phyloP scores from a whole-genome alignment of 2,329 filamentous ascomycete species.

The Tolypocladium paradoxum region DNA sequence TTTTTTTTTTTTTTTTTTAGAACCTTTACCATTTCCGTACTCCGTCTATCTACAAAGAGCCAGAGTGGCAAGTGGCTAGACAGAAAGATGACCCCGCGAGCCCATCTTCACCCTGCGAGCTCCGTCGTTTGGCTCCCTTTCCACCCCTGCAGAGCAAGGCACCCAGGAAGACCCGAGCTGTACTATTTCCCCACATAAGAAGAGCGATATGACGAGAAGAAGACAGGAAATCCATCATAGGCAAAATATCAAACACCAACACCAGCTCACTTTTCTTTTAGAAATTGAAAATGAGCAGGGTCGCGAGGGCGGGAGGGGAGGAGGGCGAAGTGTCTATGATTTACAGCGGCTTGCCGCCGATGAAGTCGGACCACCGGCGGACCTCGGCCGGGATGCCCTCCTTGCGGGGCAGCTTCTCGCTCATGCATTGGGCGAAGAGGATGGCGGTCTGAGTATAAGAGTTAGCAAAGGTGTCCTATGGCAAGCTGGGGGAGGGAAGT shows the following conservation, averaged over 20 bases:
- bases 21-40: constrained; percentile 9
- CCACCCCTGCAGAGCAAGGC: background rate
- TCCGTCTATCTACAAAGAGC: constrained; percentile 11
- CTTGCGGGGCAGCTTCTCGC: constrained; percentile 78
- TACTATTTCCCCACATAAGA: background rate
- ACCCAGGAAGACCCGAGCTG: background rate
- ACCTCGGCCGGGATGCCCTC: constrained; percentile 89
- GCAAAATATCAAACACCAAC: background rate
- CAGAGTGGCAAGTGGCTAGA: background rate
- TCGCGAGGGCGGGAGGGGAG: no score
- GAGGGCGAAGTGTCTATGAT: constrained; percentile 9
- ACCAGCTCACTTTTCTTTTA: background rate
- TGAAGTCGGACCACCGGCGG: constrained; percentile 89
- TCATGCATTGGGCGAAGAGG: constrained; percentile 95
- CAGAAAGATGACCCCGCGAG: background rate
- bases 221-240: background rate
- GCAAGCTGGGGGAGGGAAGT: background rate
- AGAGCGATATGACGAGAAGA: background rate
- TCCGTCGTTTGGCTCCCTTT: background rate
- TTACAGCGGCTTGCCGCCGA: constrained; percentile 74
- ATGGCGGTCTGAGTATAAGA: constrained; percentile 62
- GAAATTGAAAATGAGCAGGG: no score
- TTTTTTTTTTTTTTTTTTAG: no score
- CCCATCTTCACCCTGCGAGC: no score
- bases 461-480: constrained; percentile 16